Evolutionary conservation across 2,329 filamentous ascomycete genomes (phyloP), one percentile per base, ranked within the genome.

Genomic region (Thelonectria discophora): DNA sequence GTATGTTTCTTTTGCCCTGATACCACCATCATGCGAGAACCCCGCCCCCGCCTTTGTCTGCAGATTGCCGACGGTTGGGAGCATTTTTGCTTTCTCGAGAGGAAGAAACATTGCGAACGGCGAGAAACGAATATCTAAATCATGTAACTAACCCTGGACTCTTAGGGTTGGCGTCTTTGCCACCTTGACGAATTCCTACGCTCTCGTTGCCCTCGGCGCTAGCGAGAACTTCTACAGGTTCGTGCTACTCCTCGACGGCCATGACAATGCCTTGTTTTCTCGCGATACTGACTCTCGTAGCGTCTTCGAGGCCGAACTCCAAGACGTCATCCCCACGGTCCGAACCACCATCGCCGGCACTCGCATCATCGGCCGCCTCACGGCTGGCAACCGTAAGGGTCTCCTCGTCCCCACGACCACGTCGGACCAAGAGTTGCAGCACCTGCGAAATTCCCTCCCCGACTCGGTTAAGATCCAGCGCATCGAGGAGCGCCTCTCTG

Each of bases 181-280:
- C 64, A 97, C 93, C 65, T 90, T 99, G 77, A 99, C 95, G 71
- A 99, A 99, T 82, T 94, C 93, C 63, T 99, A 97, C 80, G 93
- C 94, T 72, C 86, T 99, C 73, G 93, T 97, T 72, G 94, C 94
- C 68, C 88, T 97, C 69, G 95, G 95, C 75, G 94, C 92, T 72
- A 97, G 93, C 75, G 94, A 97, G 85, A 98, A 98, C 87, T 99
- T 99, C 81, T 98, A 98, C 88, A 94, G 88, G 88, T 90, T 79
- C 69, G 55, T 60, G 32, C 12, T 45, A 18, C 17, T 58, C 18
- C 9, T 20, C 6, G 45, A 24, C 34, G 10, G 21, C n/a, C 30
- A 24, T 34, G 20, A 49, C 15, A 32, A 42, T 39, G 21, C 34
- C 24, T 55, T 9, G 21, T 12, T 20, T 20, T 24, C 18, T 15